Base-by-base conservation (phyloP, 2,329 filamentous ascomycete species). In the Truncatella angustata region DNA sequence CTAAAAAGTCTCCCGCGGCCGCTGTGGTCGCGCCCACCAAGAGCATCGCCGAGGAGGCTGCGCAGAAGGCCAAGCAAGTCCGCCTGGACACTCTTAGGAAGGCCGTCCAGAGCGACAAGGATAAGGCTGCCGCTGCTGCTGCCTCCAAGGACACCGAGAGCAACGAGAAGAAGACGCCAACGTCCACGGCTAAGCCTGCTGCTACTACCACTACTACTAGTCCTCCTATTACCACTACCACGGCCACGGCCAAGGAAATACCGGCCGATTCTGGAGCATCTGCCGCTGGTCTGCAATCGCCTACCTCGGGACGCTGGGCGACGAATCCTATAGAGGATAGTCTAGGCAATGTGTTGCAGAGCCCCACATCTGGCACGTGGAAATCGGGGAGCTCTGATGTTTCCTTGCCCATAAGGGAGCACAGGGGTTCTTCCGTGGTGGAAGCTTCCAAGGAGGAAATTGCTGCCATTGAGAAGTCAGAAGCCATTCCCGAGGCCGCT, bases 1-100 rank as follows among this genome's bases (percentile, higher is more conserved):
- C 30, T 61, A 58, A 6, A 4, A 58, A 59, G 11, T 56, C 58
- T 6, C 53, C 65, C 32, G 56, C 57, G 16, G 51, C 63, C 26
- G 55, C 63, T 16, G 52, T 58, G 43, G 44, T 58, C 23, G 47
- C 61, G 11, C 76, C 80, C 2, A 68, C 81, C 45, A 73, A 74
- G 57, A 80, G 77, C 61, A 74, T 84, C 47, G 83, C 82, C 37
- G 79, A 89, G 61, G 86, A 91, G 65, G 84, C 80, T 45, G 84
- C 84, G 0, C 71, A 78, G 60, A 86, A 81, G 67, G 84, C 84
- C 46, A 86, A 86, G 70, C 75, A 84, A 59, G 71, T 78, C 58
- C 77, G 76, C 51, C 73, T 84, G 55, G 74, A 81, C 56, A 72
- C 66, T 60, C 65, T 84, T 55, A 73, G 78, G 50, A 75, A 80